phyloP scores from a whole-genome alignment of 495 filamentous ascomycete species.

The Collariella sp. region DNA sequence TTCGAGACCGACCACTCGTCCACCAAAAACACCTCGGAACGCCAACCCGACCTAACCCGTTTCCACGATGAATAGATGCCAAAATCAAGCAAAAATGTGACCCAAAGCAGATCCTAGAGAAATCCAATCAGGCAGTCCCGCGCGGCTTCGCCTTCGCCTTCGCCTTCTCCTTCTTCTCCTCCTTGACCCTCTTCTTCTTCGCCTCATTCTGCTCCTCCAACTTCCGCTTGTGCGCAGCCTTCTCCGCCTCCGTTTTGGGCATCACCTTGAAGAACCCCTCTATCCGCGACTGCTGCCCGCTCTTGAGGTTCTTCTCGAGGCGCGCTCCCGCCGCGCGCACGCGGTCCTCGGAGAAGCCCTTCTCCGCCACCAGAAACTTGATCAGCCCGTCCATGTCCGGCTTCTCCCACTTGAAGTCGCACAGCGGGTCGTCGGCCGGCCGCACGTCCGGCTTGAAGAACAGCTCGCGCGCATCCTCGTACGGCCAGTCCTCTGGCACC shows the following conservation, averaged over 20 bases:
- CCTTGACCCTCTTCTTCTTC: slow-evolving; percentile 90
- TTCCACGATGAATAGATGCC: too few relatives aligned
- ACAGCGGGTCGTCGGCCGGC: slow-evolving; percentile 73
- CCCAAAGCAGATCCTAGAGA: neutral
- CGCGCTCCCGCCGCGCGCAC: slow-evolving; percentile 68
- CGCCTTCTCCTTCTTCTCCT: slow-evolving; percentile 82
- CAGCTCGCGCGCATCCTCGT: slow-evolving; percentile 78
- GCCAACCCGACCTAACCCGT: too few relatives aligned
- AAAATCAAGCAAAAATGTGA: neutral
- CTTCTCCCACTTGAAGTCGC: slow-evolving; percentile 95
- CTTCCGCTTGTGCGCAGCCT: slow-evolving; percentile 79
- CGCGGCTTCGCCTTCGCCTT: slow-evolving; percentile 80
- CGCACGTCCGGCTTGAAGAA: slow-evolving; percentile 86
- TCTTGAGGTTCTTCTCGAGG: slow-evolving; percentile 81
- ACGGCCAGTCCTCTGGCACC: slow-evolving; percentile 90
- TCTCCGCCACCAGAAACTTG: slow-evolving; percentile 81
- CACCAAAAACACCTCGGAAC: too few relatives aligned
- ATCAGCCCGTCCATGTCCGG: slow-evolving; percentile 85
- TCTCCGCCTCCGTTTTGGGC: slow-evolving; percentile 78
- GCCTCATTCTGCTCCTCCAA: slow-evolving; percentile 79
- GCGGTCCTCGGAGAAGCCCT: slow-evolving; percentile 92
- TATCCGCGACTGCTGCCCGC: slow-evolving; percentile 78
- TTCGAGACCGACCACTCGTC: too few relatives aligned
- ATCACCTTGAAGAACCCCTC: slow-evolving; percentile 96
- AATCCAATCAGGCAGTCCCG: slow-evolving; percentile 24